Conservation (phyloP, 1,284 basidiomycete genomes). For the Ceratobasidium sp. region DNA sequence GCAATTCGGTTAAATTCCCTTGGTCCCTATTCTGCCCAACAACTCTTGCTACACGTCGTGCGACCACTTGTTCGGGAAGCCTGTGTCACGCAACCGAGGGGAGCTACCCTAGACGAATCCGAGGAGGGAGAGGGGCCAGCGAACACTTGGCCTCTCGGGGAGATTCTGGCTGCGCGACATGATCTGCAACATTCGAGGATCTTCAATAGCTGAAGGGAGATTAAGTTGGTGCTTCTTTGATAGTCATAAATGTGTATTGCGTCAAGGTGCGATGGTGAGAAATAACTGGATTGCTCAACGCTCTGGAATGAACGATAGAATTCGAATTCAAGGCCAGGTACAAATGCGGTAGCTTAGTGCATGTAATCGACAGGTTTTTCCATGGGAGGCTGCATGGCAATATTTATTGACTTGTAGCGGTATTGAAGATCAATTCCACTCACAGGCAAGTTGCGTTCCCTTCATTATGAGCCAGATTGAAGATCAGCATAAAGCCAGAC, state of each 20-base stretch:
- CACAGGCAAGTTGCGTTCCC: conserved; percentile 56
- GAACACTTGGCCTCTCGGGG: conserved; percentile 96
- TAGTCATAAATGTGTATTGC: neutral
- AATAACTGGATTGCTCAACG: neutral
- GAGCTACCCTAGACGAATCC: conserved; percentile 38
- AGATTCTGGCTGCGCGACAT: conserved; percentile 87
- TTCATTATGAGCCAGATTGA: conserved; percentile 40
- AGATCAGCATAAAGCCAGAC: conserved; percentile 6
- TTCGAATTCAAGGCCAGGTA: conserved; percentile 19
- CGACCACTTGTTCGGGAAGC: conserved; percentile 65
- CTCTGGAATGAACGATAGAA: neutral
- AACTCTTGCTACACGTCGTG: conserved; percentile 78
- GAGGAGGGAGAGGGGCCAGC: conserved; percentile 61
- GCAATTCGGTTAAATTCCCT: conserved; percentile 89
- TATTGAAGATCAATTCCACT: conserved; percentile 42
- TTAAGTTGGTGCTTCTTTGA: neutral
- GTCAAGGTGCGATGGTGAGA: neutral
- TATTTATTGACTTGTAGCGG: neutral
- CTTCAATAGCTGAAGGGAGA: conserved; percentile 76
- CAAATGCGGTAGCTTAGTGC: conserved; percentile 7
- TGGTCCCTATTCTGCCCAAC: conserved; percentile 93
- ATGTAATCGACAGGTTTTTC: conserved; percentile 9
- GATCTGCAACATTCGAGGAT: conserved; percentile 95
- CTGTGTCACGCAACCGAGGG: conserved; percentile 55
- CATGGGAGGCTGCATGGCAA: conserved; percentile 23